Base-by-base conservation (phyloP, 116 monocot species). In the Phalaenopsis hybrid region DNA sequence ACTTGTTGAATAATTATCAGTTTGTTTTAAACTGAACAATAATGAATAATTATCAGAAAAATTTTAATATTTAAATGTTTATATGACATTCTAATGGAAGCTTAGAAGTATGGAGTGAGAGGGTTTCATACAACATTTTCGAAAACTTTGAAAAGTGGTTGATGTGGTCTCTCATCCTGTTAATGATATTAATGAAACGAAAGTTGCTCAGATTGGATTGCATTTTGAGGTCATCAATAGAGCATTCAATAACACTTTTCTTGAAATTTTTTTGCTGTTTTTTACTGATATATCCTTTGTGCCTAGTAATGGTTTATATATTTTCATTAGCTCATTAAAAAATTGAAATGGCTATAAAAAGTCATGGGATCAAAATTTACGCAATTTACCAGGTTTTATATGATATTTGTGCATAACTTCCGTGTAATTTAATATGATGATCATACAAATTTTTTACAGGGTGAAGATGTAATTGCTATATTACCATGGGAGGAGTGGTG, bases 401-500 rank as follows among this genome's bases (percentile, higher is more conserved):
- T 11, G n/a, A 11, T 70, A 70, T 70, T 23, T 48, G 49, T 8
- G 61, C 23, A 23, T 61, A 44, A 21, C 41, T 11, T 70, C 12
- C 70, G 1, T 34, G 34, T 70, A 70, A 70, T 70, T 70, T 11
- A 70, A 13, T 34, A 1, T 70, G 70, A 75, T 18, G 7, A 75
- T 75, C 37, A 37, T 28, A 72, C 72, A 20, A 57, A 20, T 52
- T 2, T 23, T 70, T 76, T 90, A 44, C 57, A 96, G 96, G 96
- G 96, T 76, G 93, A 93, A 82, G 91, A 93, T 84, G 57, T 96
- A 21, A 92, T 96, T 85, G 96, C 87, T 78, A 78, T 96, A 49
- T 20, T 90, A 75, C 89, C 91, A 77, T 96, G 96, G 96, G 93
- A 96, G 12, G 96, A 92, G 44, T 96, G 96, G 96, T 96, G 96